phyloP scores from a whole-genome alignment of 2,329 filamentous ascomycete species.

The Ascochyta koolunga region DNA sequence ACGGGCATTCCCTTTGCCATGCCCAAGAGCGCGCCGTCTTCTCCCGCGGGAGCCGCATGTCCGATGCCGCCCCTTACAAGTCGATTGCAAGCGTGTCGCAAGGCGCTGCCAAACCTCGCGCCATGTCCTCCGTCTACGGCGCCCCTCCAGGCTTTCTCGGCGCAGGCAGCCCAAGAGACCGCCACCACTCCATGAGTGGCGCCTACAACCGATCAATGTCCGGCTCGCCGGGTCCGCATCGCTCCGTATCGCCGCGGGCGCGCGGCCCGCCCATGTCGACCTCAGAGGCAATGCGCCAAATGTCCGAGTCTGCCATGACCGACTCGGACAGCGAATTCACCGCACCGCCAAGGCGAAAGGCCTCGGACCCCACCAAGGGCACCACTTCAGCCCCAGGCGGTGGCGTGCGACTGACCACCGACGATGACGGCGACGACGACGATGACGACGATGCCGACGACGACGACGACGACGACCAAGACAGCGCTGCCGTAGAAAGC shows the following conservation, averaged over 20 bases:
- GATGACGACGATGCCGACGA: constrained; percentile 66
- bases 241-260: constrained; percentile 46
- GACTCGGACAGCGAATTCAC: constrained; percentile 12
- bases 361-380: constrained; percentile 45
- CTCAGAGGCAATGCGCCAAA: constrained; percentile 17
- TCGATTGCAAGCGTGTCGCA: constrained; percentile 54
- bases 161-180: constrained; percentile 34
- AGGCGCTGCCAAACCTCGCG: constrained; percentile 47
- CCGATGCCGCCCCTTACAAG: constrained; percentile 50
- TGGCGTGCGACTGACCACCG: constrained; percentile 60
- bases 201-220: constrained; percentile 47
- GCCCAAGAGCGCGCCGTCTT: constrained; percentile 31
- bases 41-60: constrained; percentile 37
- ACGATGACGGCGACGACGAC: constrained; percentile 60
- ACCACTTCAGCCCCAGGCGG: constrained; percentile 55
- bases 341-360: constrained; percentile 53
- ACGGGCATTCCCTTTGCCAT: constrained; percentile 37
- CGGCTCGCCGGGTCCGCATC: constrained; percentile 46
- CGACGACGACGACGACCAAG: constrained; percentile 74
- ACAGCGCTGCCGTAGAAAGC: constrained; percentile 66
- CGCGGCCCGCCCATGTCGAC: constrained; percentile 8
- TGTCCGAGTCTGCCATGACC: constrained; percentile 18
- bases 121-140: constrained; percentile 55
- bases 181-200: constrained; percentile 50
- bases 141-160: constrained; percentile 30